These are phyloP conservation scores for Aspergillus pseudoglaucus DNA, from an alignment of 2,329 filamentous ascomycete species.

Conservation along the genomic window DNA sequence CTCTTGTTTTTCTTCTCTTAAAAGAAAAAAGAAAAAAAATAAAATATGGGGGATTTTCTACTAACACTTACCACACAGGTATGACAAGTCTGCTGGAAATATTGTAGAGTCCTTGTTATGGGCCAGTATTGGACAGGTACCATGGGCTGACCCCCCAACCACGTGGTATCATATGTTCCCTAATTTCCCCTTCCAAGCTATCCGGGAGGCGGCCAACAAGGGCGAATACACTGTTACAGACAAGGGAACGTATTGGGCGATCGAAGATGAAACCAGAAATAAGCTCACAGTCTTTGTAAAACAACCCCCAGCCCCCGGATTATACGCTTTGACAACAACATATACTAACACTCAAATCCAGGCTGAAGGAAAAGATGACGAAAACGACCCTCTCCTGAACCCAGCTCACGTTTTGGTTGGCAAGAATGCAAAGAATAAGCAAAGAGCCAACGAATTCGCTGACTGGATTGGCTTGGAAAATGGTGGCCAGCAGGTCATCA, in stretches of 20 bases:
- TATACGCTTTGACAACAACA: background rate
- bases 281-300: background rate
- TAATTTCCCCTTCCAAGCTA: background rate
- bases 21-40: too few species aligned
- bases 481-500: background rate
- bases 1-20: background rate
- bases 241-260: background rate
- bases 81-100: slow-evolving; percentile 1
- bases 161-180: background rate
- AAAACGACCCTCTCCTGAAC: background rate
- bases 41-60: too few species aligned
- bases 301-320: background rate
- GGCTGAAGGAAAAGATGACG: background rate
- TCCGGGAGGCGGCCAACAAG: background rate
- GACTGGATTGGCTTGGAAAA: background rate
- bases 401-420: background rate
- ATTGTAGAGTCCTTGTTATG: background rate
- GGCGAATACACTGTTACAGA: background rate
- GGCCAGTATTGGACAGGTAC: background rate
- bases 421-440: background rate
- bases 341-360: background rate
- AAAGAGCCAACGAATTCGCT: background rate
- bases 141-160: background rate
- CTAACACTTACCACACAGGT: background rate
- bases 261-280: background rate